Conservation (phyloP, 805 yeast species). For the Nakazawaea ambrosiae region DNA sequence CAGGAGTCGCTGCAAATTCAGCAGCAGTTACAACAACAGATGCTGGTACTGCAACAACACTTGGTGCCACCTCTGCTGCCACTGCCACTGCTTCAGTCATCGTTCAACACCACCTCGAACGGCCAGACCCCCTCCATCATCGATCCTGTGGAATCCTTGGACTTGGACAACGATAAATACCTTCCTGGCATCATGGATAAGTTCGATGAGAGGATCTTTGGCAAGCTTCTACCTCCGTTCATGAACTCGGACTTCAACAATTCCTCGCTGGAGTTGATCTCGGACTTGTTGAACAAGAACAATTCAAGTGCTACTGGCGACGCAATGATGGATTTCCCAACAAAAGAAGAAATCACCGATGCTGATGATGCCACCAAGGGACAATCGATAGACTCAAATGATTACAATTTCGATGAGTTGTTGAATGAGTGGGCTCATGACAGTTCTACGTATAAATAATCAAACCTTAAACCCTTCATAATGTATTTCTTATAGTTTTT, state of each 20-base stretch:
- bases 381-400: not conserved
- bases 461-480: too few species aligned
- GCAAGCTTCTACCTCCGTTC: slow-evolving; percentile 76
- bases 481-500: too few species aligned
- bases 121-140: slow-evolving; percentile 17
- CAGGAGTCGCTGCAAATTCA: not conserved
- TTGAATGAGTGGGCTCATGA: slow-evolving; percentile 11
- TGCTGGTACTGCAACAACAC: not conserved
- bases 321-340: not conserved
- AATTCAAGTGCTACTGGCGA: not conserved
- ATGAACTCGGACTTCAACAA: slow-evolving; percentile 34
- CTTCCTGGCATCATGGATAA: slow-evolving; percentile 83
- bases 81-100: not conserved
- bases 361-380: not conserved
- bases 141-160: too few species aligned
- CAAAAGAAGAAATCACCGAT: not conserved
- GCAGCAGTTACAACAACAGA: not conserved
- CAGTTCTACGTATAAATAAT: not conserved
- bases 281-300: not conserved
- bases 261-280: slow-evolving; percentile 2
- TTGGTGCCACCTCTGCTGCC: not conserved
- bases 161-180: slow-evolving; percentile 28
- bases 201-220: slow-evolving; percentile 79
- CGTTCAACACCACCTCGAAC: slow-evolving; percentile 6
- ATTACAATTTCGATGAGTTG: slow-evolving; percentile 10